phyloP scores from a whole-genome alignment of 441 rosid genomes.

The Gossypium davidsonii region DNA sequence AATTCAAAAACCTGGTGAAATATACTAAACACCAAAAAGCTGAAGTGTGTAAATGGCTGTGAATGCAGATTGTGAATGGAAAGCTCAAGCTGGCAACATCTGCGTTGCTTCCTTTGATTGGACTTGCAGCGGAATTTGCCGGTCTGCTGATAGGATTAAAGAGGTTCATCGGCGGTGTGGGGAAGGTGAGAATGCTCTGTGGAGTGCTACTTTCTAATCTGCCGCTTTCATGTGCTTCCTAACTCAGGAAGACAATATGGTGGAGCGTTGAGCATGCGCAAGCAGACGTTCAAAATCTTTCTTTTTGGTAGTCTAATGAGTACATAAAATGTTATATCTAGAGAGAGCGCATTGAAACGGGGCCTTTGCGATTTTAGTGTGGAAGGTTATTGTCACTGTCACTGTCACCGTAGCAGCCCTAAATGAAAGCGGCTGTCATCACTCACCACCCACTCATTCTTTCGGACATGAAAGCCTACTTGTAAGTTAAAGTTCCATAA shows the following conservation, averaged over 20 bases:
- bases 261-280: not conserved
- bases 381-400: slow-evolving; percentile 26
- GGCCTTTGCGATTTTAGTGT: slow-evolving; percentile 33
- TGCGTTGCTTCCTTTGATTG: slow-evolving; percentile 48
- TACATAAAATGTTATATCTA: slow-evolving; percentile 21
- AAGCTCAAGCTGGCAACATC: slow-evolving; percentile 44
- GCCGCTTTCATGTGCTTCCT: slow-evolving; percentile 18
- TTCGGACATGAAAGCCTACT: slow-evolving; percentile 40
- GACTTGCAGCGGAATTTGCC: slow-evolving; percentile 49
- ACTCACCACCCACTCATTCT: slow-evolving; percentile 28
- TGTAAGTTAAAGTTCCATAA: slow-evolving; percentile 34
- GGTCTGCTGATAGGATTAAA: slow-evolving; percentile 38
- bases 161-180: slow-evolving; percentile 46
- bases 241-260: slow-evolving; percentile 32
- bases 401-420: slow-evolving; percentile 15
- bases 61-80: slow-evolving; percentile 44
- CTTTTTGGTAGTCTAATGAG: slow-evolving; percentile 15
- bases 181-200: slow-evolving; percentile 40
- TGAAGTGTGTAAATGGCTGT: slow-evolving; percentile 16
- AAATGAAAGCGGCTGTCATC: slow-evolving; percentile 16
- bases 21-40: slow-evolving; percentile 19
- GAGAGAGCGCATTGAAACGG: slow-evolving; percentile 25
- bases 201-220: slow-evolving; percentile 35
- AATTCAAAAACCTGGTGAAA: slow-evolving; percentile 20
- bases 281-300: slow-evolving; percentile 13